phyloP scores from a whole-genome alignment of 1,139 yeast species.

The Kluyveromyces marxianus region DNA sequence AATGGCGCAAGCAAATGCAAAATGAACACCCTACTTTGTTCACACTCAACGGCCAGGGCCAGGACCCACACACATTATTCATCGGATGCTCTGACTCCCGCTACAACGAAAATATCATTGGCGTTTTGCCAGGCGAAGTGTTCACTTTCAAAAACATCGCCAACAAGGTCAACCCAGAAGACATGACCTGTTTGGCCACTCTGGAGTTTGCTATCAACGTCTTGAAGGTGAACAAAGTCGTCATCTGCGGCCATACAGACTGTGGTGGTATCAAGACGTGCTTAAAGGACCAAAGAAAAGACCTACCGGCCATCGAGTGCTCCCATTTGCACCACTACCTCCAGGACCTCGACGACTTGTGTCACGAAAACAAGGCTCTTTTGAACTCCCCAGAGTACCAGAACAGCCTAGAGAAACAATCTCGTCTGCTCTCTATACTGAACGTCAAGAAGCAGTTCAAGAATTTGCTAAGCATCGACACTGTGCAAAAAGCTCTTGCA shows the following conservation, averaged over 20 bases:
- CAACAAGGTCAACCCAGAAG: slow-evolving; percentile 66
- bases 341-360: slow-evolving; percentile 44
- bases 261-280: slow-evolving; percentile 97
- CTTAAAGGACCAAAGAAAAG: slow-evolving; percentile 46
- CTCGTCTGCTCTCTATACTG: slow-evolving; percentile 65
- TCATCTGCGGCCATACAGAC: slow-evolving; percentile 96
- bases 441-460: slow-evolving; percentile 61
- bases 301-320: slow-evolving; percentile 49
- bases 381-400: slow-evolving; percentile 29
- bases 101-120: slow-evolving; percentile 73
- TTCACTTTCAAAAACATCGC: slow-evolving; percentile 94
- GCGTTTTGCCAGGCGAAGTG: slow-evolving; percentile 84
- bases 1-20: slow-evolving; percentile 56
- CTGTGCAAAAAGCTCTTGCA: slow-evolving; percentile 64
- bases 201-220: slow-evolving; percentile 88
- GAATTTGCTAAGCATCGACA: slow-evolving; percentile 51
- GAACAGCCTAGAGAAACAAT: slow-evolving; percentile 39
- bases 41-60: slow-evolving; percentile 69
- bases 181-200: slow-evolving; percentile 72
- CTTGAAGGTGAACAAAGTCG: slow-evolving; percentile 70
- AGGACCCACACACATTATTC: slow-evolving; percentile 90
- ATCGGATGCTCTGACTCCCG: slow-evolving; percentile 95
- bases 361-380: slow-evolving; percentile 29
- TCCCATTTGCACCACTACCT: slow-evolving; percentile 32
- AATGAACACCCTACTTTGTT: slow-evolving; percentile 58